Percentiles rank a stretch among this genome's conserved stretches.
Conservation (phyloP, 2,329 filamentous ascomycete genomes). For the Ophiostoma tasmaniense region DNA sequence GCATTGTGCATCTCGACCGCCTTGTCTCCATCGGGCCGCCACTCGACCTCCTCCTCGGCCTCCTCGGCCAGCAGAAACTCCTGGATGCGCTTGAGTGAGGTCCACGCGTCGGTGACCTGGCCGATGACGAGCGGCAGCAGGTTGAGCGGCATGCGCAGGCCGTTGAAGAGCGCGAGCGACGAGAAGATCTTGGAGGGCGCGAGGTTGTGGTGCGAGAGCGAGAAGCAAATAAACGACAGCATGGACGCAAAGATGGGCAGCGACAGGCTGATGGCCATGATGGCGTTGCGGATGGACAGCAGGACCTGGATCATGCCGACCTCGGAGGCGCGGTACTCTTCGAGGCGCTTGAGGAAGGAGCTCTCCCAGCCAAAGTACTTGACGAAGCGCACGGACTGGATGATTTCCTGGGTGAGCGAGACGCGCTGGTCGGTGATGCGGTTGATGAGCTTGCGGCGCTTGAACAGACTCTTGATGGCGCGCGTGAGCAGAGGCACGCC, state of each 20-base stretch:
- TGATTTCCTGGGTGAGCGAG: constrained; percentile 81
- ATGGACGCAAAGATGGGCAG: constrained; percentile 92
- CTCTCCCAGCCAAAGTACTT: constrained; percentile 96
- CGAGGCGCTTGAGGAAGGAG: constrained; percentile 70
- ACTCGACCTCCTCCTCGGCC: constrained; percentile 58
- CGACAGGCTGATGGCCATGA: constrained; percentile 75
- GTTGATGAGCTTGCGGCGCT: constrained; percentile 72
- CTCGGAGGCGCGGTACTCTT: constrained; percentile 64
- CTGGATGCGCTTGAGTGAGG: constrained; percentile 75
- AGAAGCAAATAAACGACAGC: constrained; percentile 83
- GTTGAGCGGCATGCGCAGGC: constrained; percentile 81
- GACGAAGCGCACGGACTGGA: constrained; percentile 86
- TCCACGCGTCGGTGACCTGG: constrained; percentile 82
- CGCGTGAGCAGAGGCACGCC: constrained; percentile 68
- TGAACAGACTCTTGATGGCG: constrained; percentile 69
- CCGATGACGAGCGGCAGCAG: constrained; percentile 80
- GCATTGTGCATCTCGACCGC: constrained; percentile 65
- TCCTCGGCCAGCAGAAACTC: constrained; percentile 86
- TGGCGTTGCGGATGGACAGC: constrained; percentile 72
- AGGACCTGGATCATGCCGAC: constrained; percentile 78
- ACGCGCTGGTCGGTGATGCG: constrained; percentile 90
- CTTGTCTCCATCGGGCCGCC: constrained; percentile 49
- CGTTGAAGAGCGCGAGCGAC: constrained; percentile 88
- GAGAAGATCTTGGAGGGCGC: constrained; percentile 78
- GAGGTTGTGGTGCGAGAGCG: constrained; percentile 56